Evolutionary conservation across 2,329 filamentous ascomycete species (phyloP), one percentile per base, ranked within the genome.

Genomic region (Thelonectria olida): DNA sequence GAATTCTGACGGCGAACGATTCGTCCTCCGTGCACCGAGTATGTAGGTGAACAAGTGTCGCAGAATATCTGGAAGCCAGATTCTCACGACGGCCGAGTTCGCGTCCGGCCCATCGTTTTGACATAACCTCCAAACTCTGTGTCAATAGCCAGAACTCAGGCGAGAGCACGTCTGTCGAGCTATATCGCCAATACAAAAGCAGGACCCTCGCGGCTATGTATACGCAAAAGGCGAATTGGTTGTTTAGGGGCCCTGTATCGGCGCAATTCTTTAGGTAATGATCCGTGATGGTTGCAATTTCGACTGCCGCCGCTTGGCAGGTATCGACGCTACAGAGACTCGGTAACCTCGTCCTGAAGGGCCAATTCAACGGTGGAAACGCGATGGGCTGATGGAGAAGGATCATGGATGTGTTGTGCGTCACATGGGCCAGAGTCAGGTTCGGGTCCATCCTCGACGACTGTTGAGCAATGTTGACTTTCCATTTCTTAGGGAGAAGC

Each of bases 391-490:
- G 81, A 59, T 83, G 81, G 2, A 82, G 72, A 2, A 82, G 73
- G 22, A 83, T 80, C 69, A 81, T 81, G 5, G 79, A 79, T 4
- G 80, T 74, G 54, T 82, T 82, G 58, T 82, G 81, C 2, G 79
- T 82, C 17, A 82, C 73, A 56, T 83, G 81, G 1, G 80, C 80
- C 7, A 82, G 66, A 0, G 81, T 82, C 15, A 83, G 70, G 54
- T 83, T 83, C 0, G 81, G 80, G 54, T 83, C 81, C 78, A 83
- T 82, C n/a, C 9, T 57, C 34, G 1, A 57, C 58, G 5, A 13
- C 23, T 7, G 62, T 8, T 65, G 63, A 7, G 39, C 48, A 5
- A 63, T 49, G 41, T 70, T 72, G 31, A 62, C 62, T 23, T 67
- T 66, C 66, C 64, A 67, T 31, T 66, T 67, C 19, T 58, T 60